These are phyloP conservation scores for Termitomyces sp. DNA, from an alignment of 768 basidiomycete genomes.

Conservation along the genomic window DNA sequence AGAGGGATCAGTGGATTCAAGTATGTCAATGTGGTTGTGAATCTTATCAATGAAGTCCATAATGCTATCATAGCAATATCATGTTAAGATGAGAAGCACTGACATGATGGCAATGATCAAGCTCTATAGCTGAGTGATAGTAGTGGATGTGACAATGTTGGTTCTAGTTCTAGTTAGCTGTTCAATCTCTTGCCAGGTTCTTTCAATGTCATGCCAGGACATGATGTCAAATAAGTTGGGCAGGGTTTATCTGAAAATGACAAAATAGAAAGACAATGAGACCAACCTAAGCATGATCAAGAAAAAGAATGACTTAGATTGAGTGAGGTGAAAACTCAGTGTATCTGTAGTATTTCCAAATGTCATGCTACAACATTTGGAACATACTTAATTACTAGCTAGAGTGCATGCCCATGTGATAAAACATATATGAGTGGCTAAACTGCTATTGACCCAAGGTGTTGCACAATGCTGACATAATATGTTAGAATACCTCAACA, in stretches of 20 bases:
- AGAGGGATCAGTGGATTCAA: neutral
- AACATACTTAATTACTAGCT: too few relatives aligned
- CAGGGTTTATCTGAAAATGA: neutral
- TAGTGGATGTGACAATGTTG: neutral
- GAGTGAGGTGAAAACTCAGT: too few relatives aligned
- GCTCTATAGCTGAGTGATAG: neutral
- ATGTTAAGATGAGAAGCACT: neutral
- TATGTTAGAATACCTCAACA: too few relatives aligned
- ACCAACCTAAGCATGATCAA: neutral
- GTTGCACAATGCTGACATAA: too few relatives aligned
- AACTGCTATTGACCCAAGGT: too few relatives aligned
- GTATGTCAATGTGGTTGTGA: neutral
- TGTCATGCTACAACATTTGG: too few relatives aligned
- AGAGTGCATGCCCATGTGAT: too few relatives aligned
- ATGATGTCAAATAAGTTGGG: neutral
- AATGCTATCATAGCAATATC: neutral
- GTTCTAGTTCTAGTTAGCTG: neutral
- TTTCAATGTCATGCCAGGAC: neutral
- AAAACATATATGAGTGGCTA: too few relatives aligned
- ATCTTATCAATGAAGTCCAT: neutral
- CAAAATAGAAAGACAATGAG: neutral
- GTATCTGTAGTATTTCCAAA: too few relatives aligned
- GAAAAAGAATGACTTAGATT: too few relatives aligned
- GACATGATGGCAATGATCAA: neutral
- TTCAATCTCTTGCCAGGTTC: neutral